Evolutionary conservation across 768 basidiomycete species (phyloP).

Genomic region (Boletellus ananiceps): DNA sequence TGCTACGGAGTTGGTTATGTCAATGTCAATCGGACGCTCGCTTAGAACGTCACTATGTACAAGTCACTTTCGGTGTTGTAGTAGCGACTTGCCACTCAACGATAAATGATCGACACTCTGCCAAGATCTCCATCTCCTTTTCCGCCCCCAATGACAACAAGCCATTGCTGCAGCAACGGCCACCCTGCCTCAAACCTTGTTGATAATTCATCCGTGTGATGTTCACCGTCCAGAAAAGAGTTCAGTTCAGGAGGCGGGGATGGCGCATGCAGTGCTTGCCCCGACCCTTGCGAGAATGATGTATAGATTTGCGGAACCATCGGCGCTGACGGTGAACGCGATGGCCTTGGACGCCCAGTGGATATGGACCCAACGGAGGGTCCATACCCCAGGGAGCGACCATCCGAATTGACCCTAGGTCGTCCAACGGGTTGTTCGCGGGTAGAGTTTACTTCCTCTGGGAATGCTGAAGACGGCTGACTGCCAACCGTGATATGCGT

Average conservation of each 20-base stretch:
- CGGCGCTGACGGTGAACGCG: constrained; percentile 58
- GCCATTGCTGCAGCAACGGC: constrained; percentile 74
- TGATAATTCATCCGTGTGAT: constrained; percentile 88
- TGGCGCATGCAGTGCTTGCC: constrained; percentile 18
- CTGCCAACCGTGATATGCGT: constrained; percentile 10
- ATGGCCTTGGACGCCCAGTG: constrained; percentile 45
- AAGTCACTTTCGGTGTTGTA: not conserved
- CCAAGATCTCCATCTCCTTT: constrained; percentile 66
- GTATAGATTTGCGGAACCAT: constrained; percentile 33
- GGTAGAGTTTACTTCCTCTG: constrained; percentile 13
- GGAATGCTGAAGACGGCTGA: constrained; percentile 15
- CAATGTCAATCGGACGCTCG: constrained; percentile 79
- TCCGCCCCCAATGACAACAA: constrained; percentile 55
- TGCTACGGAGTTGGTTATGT: constrained; percentile 92
- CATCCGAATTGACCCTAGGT: constrained; percentile 27
- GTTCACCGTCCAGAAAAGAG: constrained; percentile 76
- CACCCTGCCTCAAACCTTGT: constrained; percentile 79
- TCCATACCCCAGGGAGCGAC: constrained; percentile 22
- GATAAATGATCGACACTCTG: constrained; percentile 72
- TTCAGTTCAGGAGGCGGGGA: constrained; percentile 50
- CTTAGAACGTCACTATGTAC: constrained; percentile 33
- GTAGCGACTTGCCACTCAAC: constrained; percentile 36
- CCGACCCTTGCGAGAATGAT: constrained; percentile 21
- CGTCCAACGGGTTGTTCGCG: constrained; percentile 21
- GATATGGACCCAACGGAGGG: constrained; percentile 22